phyloP scores from a whole-genome alignment of 495 filamentous ascomycete species.

The Amorphotheca resinae region DNA sequence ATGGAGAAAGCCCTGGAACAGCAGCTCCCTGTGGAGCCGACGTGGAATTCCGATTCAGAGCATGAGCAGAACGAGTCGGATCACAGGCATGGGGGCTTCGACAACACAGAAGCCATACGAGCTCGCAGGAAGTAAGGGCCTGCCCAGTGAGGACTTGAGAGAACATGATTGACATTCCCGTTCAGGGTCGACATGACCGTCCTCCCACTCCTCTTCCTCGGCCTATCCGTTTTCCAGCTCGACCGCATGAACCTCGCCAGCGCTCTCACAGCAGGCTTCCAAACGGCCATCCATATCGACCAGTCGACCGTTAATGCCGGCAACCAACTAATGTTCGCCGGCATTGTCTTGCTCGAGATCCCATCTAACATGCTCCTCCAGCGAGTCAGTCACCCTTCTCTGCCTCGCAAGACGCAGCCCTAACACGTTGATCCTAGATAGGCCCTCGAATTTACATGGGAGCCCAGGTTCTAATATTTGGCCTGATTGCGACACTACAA shows the following conservation, averaged over 20 bases:
- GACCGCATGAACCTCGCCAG: constrained; percentile 53
- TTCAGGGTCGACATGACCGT: background rate
- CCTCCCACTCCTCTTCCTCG: background rate
- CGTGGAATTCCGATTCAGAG: too few species aligned
- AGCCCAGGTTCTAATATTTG: constrained; percentile 68
- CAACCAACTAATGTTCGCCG: constrained; percentile 12
- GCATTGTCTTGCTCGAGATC: constrained; percentile 59
- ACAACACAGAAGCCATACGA: too few species aligned
- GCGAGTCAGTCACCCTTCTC: constrained; percentile 59
- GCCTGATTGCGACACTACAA: constrained; percentile 61
- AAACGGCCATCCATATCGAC: constrained; percentile 28
- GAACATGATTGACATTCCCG: too few species aligned
- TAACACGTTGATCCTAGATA: constrained; percentile 33
- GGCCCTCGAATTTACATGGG: constrained; percentile 45
- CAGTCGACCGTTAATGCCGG: constrained; percentile 5
- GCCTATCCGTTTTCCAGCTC: constrained; percentile 45
- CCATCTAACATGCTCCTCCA: constrained; percentile 81
- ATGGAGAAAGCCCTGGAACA: too few species aligned
- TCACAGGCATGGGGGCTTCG: too few species aligned
- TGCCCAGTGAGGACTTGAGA: too few species aligned
- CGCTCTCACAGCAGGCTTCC: constrained; percentile 24
- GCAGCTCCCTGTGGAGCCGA: too few species aligned
- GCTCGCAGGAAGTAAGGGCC: too few species aligned
- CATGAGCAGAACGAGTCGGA: too few species aligned
- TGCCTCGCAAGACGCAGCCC: too few species aligned